A percentile compares a stretch with the other conserved stretches of the same genome.
Conservation (phyloP, 2,329 filamentous ascomycete genomes). For the Apiospora aurea region DNA sequence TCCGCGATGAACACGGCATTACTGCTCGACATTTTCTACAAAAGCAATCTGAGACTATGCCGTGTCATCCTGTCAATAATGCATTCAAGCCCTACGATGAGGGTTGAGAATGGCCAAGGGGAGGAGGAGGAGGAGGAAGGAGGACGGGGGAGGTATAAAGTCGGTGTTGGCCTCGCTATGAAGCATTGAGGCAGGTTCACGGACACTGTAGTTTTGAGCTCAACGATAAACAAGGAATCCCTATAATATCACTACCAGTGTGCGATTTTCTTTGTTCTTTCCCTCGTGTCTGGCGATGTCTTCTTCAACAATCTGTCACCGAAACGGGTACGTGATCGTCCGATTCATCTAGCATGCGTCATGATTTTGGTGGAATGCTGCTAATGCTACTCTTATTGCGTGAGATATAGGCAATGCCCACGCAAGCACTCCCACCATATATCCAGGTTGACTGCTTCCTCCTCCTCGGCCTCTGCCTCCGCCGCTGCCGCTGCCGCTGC, state of each 20-base stretch:
- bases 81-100: neutral
- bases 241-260: neutral
- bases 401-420: neutral
- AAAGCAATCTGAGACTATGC: constrained; percentile 4
- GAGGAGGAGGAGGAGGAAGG: neutral
- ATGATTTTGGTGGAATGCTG: neutral
- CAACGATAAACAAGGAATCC: neutral
- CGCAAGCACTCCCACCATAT: constrained; percentile 5
- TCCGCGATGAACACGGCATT: neutral
- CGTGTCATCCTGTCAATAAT: neutral
- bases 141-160: neutral
- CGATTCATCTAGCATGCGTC: no score
- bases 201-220: neutral
- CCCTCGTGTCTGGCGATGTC: neutral
- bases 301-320: constrained; percentile 5
- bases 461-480: neutral
- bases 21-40: neutral
- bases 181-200: neutral
- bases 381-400: neutral
- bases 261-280: neutral
- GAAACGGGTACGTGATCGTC: neutral
- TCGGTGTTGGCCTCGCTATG: neutral
- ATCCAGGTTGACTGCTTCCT: neutral
- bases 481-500: no score
- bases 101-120: no score